Base-by-base conservation (phyloP, 495 filamentous ascomycete species). In the Aspergillus egyptiacus region DNA sequence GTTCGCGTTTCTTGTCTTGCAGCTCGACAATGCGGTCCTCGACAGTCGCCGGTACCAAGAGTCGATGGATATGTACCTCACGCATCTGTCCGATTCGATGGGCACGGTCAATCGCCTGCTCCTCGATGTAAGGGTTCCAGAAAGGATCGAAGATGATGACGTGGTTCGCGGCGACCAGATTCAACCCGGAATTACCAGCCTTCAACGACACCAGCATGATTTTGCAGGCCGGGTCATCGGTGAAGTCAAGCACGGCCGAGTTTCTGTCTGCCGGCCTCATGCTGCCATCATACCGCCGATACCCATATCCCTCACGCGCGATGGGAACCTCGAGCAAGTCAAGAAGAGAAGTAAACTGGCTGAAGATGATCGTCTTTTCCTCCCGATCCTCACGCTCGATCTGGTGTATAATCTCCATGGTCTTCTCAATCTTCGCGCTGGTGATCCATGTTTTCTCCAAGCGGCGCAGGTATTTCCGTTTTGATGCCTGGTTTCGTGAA, bases 51-150 rank as follows among this genome's bases (percentile, higher is more conserved):
- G 80, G 53, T 20, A 95, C 78, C 4, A 96, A 65, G 18, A 97
- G 73, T 3, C 87, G 84, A 63, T 96, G 87, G 6, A 96, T 83
- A 45, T 80, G 74, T 5, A 97, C 91, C 11, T 78, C 67, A 0
- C 75, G 74, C 52, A 72, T 72, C 72, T 97, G 91, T 11, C 90
- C 91, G 47, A 97, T 88, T 3, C 91, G 85, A 62, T 97, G 86
- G 3, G 91, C 88, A 30, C 91, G 87, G 65, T 96, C 93, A 46
- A 97, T 84, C 1, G 91, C 91, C 64, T 97, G 91, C 56, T 91
- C 87, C 68, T 97, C 91, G 20, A 95, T 85, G 61, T 85, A 96
- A 0, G 91, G 90, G 51, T 97, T 97, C 88, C 93, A 97, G 71
- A 95, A 96, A 0, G 91, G 91, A 55, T 97, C 91, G 47, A 94